Evolutionary conservation across 768 basidiomycete genomes (phyloP).

Genomic region (Tulasnella sp.): DNA sequence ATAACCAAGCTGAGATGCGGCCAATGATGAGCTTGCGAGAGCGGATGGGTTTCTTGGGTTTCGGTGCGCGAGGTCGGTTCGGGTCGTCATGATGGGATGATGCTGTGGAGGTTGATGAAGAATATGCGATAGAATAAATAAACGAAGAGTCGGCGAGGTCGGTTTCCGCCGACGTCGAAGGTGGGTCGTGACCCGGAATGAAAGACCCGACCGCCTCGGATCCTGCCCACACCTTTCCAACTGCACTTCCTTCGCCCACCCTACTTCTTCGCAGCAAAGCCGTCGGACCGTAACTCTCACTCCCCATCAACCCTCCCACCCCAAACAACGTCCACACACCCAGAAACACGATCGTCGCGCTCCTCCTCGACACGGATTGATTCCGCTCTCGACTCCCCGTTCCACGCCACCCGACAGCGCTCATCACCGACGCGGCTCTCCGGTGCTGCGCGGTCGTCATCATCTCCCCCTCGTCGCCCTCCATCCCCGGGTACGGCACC

Average conservation of each 20-base stretch:
- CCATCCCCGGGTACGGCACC: constrained; percentile 30
- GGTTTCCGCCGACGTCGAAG: neutral
- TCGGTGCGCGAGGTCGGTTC: constrained; percentile 3
- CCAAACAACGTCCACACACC: constrained; percentile 66
- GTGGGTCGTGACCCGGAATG: neutral
- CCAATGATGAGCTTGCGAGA: constrained; percentile 59
- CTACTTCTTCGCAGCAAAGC: neutral
- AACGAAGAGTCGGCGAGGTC: neutral
- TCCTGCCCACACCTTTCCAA: neutral
- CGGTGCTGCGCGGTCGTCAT: constrained; percentile 17
- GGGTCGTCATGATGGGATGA: neutral
- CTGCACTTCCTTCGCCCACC: neutral
- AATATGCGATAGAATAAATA: neutral
- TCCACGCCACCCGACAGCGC: constrained; percentile 20
- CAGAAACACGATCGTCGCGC: constrained; percentile 73
- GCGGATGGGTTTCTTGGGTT: neutral
- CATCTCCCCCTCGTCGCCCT: constrained; percentile 33
- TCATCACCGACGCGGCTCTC: constrained; percentile 10
- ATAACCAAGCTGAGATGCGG: constrained; percentile 87
- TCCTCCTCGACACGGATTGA: constrained; percentile 37
- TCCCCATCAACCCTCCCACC: constrained; percentile 32
- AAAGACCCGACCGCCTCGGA: neutral
- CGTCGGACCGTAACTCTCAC: neutral
- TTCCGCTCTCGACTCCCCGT: constrained; percentile 28
- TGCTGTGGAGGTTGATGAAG: neutral